Base-by-base conservation (phyloP, 2,329 filamentous ascomycete genomes). In the Botrytis galanthina region DNA sequence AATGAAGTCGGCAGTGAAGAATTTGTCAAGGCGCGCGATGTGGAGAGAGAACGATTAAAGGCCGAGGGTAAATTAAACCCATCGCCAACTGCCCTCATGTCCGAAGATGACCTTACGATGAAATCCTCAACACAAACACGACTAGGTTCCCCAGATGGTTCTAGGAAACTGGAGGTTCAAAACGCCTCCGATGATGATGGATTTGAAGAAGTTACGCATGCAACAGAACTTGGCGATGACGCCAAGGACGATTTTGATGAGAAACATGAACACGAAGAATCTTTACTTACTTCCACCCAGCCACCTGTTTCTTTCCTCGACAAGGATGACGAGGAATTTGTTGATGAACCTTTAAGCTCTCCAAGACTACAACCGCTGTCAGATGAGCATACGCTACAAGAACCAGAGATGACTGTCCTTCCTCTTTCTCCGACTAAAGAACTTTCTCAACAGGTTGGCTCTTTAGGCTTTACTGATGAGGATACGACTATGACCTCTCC, bases 1-100 rank as follows among this genome's bases (percentile, higher is more conserved):
- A 99, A 99, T 80, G 95, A 98, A 81, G 86, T 90, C 16, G 96
- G 95, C 46, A 95, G 94, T 18, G 95, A 99, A 81, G 91, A 94
- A 76, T 90, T 97, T 76, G 94, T 98, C 74, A 90, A 88, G 75
- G 86, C 89, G 60, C 89, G 96, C 74, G 95, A 99, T 80, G 84
- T 87, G 18, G 94, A 98, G 81, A 90, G 96, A 68, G 93, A 97
- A 77, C 89, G 90, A 57, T 84, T 98, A 60, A 91, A 94, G 77
- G 86, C 85, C 1, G 92, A 96, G 80, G 95, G 94, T 60, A 92
- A 89, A 77, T 88, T 97, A 71, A 82, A 83, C 44, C 82, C 80
- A 35, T 81, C 81, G 63, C 80, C 85, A 26, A 83, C 77, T 35
- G 48, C 60, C 32, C 77, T 80, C 61, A 86, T 87, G 0, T 85